These are phyloP conservation scores for Aspergillus sp. DNA, from an alignment of 2,329 filamentous ascomycete species.

Conservation along the genomic window DNA sequence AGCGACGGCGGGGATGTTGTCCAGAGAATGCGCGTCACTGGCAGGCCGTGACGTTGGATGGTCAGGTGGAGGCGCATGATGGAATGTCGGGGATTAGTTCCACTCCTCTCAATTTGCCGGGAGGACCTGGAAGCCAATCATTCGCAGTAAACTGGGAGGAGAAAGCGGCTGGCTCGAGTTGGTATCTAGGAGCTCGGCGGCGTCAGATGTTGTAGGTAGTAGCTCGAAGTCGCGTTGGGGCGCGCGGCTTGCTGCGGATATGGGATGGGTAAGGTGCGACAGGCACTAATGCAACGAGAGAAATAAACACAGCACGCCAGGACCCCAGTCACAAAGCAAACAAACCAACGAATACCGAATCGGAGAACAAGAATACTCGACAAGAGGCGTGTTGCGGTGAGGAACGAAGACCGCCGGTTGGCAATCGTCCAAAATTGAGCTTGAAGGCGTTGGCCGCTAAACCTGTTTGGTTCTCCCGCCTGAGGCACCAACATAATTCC, in stretches of 20 bases:
- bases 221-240: not conserved
- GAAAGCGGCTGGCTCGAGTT: too few species aligned
- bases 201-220: too few species aligned
- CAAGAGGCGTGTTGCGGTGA: not conserved
- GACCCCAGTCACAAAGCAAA: not conserved
- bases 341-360: not conserved
- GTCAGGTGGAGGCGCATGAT: constrained; percentile 70
- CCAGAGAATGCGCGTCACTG: constrained; percentile 71
- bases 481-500: constrained; percentile 2
- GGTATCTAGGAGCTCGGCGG: too few species aligned
- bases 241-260: not conserved
- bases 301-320: not conserved
- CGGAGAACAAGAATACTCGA: not conserved
- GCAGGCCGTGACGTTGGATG: constrained; percentile 70
- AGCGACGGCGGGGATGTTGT: constrained; percentile 51
- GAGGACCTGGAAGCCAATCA: not conserved
- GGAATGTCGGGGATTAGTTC: constrained; percentile 9
- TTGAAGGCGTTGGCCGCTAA: constrained; percentile 5
- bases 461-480: constrained; percentile 7
- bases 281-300: not conserved
- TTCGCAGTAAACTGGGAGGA: not conserved
- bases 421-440: not conserved
- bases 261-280: not conserved
- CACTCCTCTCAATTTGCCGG: not conserved
- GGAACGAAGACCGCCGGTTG: not conserved